Base-by-base conservation (phyloP, 2,329 filamentous ascomycete genomes). In the Colletotrichum cereale region DNA sequence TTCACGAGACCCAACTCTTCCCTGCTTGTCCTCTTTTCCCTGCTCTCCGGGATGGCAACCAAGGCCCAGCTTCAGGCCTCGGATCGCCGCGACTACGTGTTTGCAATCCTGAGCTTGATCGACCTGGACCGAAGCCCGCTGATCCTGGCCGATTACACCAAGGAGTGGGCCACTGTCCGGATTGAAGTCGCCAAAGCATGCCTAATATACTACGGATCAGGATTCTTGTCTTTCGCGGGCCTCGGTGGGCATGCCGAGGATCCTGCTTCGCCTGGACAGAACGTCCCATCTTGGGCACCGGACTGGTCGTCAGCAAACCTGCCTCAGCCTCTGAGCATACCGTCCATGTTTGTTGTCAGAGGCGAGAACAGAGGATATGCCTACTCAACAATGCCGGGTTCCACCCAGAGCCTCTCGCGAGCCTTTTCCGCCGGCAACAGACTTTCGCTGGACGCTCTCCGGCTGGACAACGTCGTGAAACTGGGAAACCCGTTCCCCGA, bases 51-150 rank as follows among this genome's bases (percentile, higher is more conserved):
- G 12, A 58, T 48, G 62, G 52, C 52, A 11, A 26, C n/a, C 10
- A 48, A 57, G 21, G 48, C 50, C 14, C 62, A 57, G 7, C 62
- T 65, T 11, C 62, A 65, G 26, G 62, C 62, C n/a, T 65, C 62
- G 2, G 62, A 65, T 18, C 52, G 36, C 31, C 62, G 62, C 5
- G 62, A 65, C 29, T 65, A 65, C 21, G 62, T 65, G 11, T 65
- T 65, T 34, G 52, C 62, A 11, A 38, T 65, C 3, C 8, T 65
- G n/a, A 38, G 62, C 26, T 24, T 65, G 21, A 18, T 65, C 34
- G 50, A 26, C 18, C 29, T 14, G 16, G 12, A 48, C 5, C n/a
- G 18, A 24, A 58, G 62, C 50, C 62, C 62, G 2, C 10, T 14
- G 7, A 48, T 65, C 11, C 26, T 21, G 26, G 52, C 38, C n/a